Percentiles rank a stretch among this genome's conserved stretches.
phyloP scores from a whole-genome alignment of 2,329 filamentous ascomycete species.

The Hymenoscyphus salicellus region DNA sequence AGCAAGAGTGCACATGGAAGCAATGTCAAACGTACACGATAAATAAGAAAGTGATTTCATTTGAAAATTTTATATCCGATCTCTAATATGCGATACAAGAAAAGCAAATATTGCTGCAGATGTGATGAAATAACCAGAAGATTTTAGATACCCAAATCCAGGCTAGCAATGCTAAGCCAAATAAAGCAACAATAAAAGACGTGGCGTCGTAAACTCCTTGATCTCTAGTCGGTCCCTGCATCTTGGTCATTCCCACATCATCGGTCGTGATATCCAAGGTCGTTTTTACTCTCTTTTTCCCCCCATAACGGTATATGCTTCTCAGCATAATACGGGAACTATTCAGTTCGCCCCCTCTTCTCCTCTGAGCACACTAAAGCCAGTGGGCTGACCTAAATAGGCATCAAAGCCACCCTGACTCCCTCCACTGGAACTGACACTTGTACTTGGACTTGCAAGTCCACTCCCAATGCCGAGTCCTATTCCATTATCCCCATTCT shows the following conservation, averaged over 20 bases:
- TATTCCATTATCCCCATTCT: slow-evolving; percentile 14
- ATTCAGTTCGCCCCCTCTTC: slow-evolving; percentile 5
- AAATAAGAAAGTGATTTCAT: not conserved
- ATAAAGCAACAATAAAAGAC: not conserved
- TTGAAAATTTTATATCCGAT: not conserved
- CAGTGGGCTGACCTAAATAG: slow-evolving; percentile 15
- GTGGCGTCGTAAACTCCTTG: not conserved
- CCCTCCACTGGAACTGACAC: slow-evolving; percentile 31
- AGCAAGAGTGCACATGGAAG: too few species aligned
- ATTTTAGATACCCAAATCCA: not conserved
- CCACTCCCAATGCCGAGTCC: slow-evolving; percentile 23
- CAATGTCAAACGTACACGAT: not conserved
- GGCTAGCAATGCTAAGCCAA: not conserved
- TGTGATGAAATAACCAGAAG: not conserved
- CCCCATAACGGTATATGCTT: not conserved
- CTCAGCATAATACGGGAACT: not conserved
- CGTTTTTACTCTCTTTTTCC: not conserved
- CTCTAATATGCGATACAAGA: not conserved
- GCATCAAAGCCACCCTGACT: slow-evolving; percentile 22
- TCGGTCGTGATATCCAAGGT: not conserved
- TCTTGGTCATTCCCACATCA: not conserved
- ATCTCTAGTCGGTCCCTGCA: not conserved
- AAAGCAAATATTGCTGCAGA: not conserved
- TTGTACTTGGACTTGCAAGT: slow-evolving; percentile 35
- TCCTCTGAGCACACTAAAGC: slow-evolving; percentile 3